These are phyloP conservation scores for Mycena vulgaris DNA, from an alignment of 768 basidiomycete species.

Conservation along the genomic window DNA sequence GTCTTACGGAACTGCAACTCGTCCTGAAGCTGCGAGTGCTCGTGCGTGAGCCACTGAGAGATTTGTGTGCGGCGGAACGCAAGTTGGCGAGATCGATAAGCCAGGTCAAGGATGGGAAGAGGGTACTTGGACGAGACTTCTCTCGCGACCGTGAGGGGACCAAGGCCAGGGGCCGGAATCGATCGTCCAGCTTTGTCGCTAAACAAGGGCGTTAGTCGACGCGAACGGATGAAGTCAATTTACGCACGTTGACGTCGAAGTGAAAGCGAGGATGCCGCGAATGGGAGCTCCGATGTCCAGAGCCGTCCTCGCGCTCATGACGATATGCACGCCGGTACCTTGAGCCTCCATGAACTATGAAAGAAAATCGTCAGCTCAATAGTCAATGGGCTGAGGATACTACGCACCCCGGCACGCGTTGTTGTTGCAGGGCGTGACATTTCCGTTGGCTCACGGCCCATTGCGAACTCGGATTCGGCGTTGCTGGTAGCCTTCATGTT, in stretches of 20 bases:
- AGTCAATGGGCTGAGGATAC: constrained; percentile 19
- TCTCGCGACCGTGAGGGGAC: constrained; percentile 90
- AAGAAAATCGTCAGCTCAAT: constrained; percentile 24
- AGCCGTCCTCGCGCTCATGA: constrained; percentile 98
- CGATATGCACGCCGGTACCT: constrained; percentile 96
- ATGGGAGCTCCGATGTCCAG: constrained; percentile 95
- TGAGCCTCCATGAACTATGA: constrained; percentile 94
- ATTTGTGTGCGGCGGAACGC: constrained; percentile 96
- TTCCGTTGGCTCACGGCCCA: constrained; percentile 99
- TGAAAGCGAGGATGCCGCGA: constrained; percentile 94
- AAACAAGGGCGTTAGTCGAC: constrained; percentile 24
- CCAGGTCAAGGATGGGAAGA: constrained; percentile 84
- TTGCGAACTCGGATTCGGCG: constrained; percentile 96
- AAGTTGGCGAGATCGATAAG: constrained; percentile 94
- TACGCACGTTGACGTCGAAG: constrained; percentile 94
- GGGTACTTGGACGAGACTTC: constrained; percentile 87
- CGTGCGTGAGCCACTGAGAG: constrained; percentile 93
- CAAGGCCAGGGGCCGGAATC: constrained; percentile 96
- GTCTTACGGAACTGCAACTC: constrained; percentile 78
- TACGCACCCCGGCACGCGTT: constrained; percentile 91
- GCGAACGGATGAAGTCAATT: neutral
- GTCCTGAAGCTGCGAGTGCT: constrained; percentile 86
- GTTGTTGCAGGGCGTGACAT: constrained; percentile 98
- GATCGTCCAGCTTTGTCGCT: constrained; percentile 99
- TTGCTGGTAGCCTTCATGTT: constrained; percentile 99